A percentile compares a stretch with the other conserved stretches of the same genome.
phyloP scores from a whole-genome alignment of 2,329 filamentous ascomycete species.

The Colletotrichum salicis region DNA sequence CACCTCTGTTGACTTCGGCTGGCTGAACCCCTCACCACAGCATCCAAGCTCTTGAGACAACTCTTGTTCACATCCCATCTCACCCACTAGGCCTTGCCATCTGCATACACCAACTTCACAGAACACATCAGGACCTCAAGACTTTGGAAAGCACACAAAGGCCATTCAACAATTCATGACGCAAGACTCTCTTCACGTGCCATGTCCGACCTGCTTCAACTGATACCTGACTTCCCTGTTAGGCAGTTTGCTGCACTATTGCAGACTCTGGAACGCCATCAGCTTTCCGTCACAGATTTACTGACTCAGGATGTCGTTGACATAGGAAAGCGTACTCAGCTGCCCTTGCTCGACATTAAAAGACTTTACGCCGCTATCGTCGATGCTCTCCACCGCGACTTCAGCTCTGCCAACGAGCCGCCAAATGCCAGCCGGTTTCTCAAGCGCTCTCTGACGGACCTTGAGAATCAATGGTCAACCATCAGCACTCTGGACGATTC shows the following conservation, averaged over 20 bases:
- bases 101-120: not conserved
- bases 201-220: constrained; percentile 88
- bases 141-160: not conserved
- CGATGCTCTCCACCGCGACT: constrained; percentile 72
- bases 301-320: constrained; percentile 85
- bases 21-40: not conserved
- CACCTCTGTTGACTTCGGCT: not conserved
- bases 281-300: constrained; percentile 83
- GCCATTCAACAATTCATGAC: not conserved
- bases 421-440: constrained; percentile 15
- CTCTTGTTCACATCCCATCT: not conserved
- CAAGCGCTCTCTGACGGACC: constrained; percentile 24
- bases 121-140: not conserved
- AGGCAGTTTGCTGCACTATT: constrained; percentile 79
- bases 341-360: constrained; percentile 84
- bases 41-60: not conserved
- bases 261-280: constrained; percentile 80
- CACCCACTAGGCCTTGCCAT: not conserved
- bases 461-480: constrained; percentile 47
- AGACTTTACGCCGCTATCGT: constrained; percentile 76
- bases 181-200: constrained; percentile 31
- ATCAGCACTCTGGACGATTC: constrained; percentile 84
- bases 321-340: constrained; percentile 84
- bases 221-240: constrained; percentile 83
- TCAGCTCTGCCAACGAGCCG: constrained; percentile 41